Evolutionary conservation across 352 stramenopile genomes (phyloP).

Genomic region (Pythium myriotylum): DNA sequence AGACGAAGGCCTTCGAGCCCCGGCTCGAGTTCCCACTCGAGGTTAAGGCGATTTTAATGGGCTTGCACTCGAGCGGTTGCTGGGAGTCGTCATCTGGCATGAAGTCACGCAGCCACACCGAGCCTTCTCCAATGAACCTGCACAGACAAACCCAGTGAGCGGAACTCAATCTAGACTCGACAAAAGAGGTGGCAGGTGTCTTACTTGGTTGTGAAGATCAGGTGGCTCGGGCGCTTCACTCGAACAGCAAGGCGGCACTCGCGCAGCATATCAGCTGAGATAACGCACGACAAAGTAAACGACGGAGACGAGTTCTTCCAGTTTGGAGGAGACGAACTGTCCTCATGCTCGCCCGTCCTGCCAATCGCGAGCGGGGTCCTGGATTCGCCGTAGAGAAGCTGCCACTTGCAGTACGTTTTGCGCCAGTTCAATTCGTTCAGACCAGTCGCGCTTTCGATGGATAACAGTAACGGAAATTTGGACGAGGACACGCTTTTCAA

Average conservation of each 20-base stretch:
- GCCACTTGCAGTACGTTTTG: slow-evolving; percentile 29
- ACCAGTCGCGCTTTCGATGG: slow-evolving; percentile 2
- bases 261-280: slow-evolving; percentile 23
- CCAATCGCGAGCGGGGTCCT: slow-evolving; percentile 10
- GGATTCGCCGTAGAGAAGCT: slow-evolving; percentile 15
- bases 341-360: slow-evolving; percentile 6
- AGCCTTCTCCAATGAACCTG: slow-evolving; percentile 23
- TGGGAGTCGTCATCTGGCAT: slow-evolving; percentile 15
- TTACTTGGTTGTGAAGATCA: slow-evolving; percentile 24
- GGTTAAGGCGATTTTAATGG: slow-evolving; percentile 13
- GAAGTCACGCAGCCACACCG: slow-evolving; percentile 18
- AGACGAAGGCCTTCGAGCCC: neutral
- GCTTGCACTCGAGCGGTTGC: slow-evolving; percentile 26
- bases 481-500: slow-evolving; percentile 4
- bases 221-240: slow-evolving; percentile 22
- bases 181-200: neutral
- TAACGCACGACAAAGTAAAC: slow-evolving; percentile 14
- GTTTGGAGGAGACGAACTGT: slow-evolving; percentile 4
- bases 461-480: slow-evolving; percentile 12
- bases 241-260: slow-evolving; percentile 19
- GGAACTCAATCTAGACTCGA: too few species aligned
- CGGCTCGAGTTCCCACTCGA: neutral
- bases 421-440: slow-evolving; percentile 26
- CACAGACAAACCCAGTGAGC: too few species aligned
- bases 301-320: slow-evolving; percentile 11